Conservation (phyloP, 164 flowering plant genomes). For the Tinospora cordifolia region DNA sequence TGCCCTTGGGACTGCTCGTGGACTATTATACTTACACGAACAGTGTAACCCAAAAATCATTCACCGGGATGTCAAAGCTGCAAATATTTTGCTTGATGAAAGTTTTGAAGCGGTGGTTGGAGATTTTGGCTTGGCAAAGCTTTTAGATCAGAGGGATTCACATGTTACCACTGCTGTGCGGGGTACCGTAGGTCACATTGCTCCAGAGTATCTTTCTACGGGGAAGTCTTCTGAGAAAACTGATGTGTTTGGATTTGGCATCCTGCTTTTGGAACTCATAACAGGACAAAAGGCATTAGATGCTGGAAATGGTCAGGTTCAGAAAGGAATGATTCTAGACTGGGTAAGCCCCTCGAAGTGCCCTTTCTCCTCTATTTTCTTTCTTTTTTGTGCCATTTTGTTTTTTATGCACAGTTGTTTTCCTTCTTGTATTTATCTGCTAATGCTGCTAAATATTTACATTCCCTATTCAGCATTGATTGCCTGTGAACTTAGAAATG, state of each 20-base stretch:
- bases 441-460: background rate
- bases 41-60: conserved; percentile 88
- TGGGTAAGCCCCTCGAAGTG: conserved; percentile 40
- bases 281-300: conserved; percentile 80
- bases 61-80: conserved; percentile 97
- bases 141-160: conserved; percentile 73
- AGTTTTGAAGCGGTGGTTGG: conserved; percentile 93
- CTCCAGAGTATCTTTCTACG: conserved; percentile 95
- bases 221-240: conserved; percentile 98
- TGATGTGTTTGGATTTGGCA: conserved; percentile 94
- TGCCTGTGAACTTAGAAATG: no score
- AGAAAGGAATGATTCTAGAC: conserved; percentile 85
- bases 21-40: conserved; percentile 85
- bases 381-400: background rate
- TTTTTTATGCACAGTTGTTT: background rate
- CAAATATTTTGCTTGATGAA: conserved; percentile 89
- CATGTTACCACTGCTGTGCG: conserved; percentile 98
- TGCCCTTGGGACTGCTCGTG: conserved; percentile 86
- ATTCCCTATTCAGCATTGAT: no score
- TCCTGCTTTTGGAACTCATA: conserved; percentile 83
- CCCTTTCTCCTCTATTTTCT: background rate
- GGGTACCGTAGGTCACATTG: conserved; percentile 93
- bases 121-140: conserved; percentile 94
- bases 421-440: background rate
- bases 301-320: conserved; percentile 69